A percentile compares a stretch with the other conserved stretches of the same genome.
phyloP scores from a whole-genome alignment of 1,284 basidiomycete genomes.

The Boletellus deceptivus region DNA sequence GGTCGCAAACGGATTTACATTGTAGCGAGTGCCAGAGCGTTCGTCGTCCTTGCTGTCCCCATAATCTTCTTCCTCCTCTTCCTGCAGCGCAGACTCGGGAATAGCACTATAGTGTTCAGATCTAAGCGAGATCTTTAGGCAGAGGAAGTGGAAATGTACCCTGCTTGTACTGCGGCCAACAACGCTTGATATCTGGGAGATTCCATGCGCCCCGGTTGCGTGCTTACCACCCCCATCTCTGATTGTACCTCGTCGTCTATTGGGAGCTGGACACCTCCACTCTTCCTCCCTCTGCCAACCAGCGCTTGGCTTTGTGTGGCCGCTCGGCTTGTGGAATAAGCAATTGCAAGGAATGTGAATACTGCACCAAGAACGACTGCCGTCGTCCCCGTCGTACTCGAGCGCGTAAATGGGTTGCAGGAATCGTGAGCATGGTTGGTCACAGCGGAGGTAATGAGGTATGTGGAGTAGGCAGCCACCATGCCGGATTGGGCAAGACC shows the following conservation, averaged over 20 bases:
- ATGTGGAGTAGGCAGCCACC: constrained; percentile 97
- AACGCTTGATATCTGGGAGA: constrained; percentile 93
- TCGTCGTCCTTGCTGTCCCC: constrained; percentile 90
- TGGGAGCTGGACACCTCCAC: constrained; percentile 62
- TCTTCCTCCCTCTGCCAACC: constrained; percentile 70
- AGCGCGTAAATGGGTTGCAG: constrained; percentile 86
- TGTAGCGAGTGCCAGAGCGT: constrained; percentile 94
- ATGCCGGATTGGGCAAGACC: constrained; percentile 95
- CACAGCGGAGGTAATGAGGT: constrained; percentile 92
- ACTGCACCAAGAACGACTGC: constrained; percentile 89
- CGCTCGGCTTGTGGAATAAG: constrained; percentile 94
- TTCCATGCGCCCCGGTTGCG: constrained; percentile 85
- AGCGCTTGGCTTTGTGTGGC: constrained; percentile 93
- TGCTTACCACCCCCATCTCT: constrained; percentile 74
- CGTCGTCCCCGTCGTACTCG: constrained; percentile 76
- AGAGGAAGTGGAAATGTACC: constrained; percentile 44
- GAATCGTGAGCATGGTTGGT: constrained; percentile 83
- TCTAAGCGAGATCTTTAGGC: not conserved
- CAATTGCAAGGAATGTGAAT: constrained; percentile 97
- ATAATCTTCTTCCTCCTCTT: constrained; percentile 66
- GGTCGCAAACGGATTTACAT: constrained; percentile 49
- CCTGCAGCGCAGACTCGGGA: constrained; percentile 88
- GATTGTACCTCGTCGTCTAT: constrained; percentile 54
- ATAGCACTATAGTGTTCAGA: constrained; percentile 59
- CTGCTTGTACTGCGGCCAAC: constrained; percentile 93